phyloP scores from a whole-genome alignment of 306 rosid species.

The Luffa acutangula region DNA sequence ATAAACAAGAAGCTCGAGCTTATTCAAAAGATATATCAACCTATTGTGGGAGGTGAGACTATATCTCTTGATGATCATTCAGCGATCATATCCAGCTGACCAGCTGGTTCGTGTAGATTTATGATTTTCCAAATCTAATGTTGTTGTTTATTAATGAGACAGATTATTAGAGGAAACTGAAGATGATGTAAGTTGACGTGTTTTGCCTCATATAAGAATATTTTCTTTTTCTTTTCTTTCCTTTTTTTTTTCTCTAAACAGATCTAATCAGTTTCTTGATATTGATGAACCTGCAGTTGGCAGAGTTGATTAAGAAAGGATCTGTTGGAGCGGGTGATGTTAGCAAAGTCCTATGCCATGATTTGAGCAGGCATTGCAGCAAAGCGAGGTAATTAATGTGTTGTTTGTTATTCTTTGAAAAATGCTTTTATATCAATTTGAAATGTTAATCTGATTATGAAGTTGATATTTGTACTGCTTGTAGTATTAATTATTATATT shows the following conservation, averaged over 20 bases:
- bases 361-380: slow-evolving; percentile 81
- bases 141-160: slow-evolving; percentile 23
- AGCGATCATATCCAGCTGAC: neutral
- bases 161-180: slow-evolving; percentile 90
- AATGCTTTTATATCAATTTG: neutral
- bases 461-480: neutral
- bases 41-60: slow-evolving; percentile 74
- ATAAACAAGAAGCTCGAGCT: slow-evolving; percentile 86
- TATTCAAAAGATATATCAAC: slow-evolving; percentile 74
- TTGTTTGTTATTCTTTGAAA: neutral
- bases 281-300: slow-evolving; percentile 38
- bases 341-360: slow-evolving; percentile 79
- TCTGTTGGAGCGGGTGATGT: slow-evolving; percentile 68
- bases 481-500: neutral
- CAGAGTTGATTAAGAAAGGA: slow-evolving; percentile 74
- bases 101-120: neutral
- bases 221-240: neutral
- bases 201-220: neutral
- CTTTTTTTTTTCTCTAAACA: neutral
- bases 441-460: neutral
- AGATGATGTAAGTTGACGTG: slow-evolving; percentile 55
- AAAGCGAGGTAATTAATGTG: slow-evolving; percentile 36
- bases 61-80: neutral
- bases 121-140: slow-evolving; percentile 23
- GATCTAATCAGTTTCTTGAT: neutral